Percentiles rank a stretch among this genome's conserved stretches.
Conservation (phyloP, 176 grass and related monocot species). For the Calamus simplicifolius region DNA sequence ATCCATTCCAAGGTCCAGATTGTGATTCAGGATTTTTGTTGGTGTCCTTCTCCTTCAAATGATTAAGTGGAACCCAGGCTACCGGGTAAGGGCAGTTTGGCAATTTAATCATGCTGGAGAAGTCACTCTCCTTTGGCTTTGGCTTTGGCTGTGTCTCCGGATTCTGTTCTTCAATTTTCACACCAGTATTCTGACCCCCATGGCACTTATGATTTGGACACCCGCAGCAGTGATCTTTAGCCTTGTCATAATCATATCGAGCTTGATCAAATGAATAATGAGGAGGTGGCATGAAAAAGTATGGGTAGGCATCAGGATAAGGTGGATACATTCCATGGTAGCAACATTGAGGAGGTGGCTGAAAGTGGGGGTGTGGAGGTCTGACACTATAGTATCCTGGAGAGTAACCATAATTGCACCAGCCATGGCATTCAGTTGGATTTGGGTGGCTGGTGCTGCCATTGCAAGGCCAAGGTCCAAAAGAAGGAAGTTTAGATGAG, state of each 20-base stretch:
- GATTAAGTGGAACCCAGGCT: slow-evolving; percentile 26
- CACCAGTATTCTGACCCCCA: slow-evolving; percentile 24
- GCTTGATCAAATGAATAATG: slow-evolving; percentile 33
- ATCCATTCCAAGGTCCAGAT: slow-evolving; percentile 24
- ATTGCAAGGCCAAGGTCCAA: slow-evolving; percentile 34
- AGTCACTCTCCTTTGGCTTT: slow-evolving; percentile 18
- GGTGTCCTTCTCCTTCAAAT: slow-evolving; percentile 14
- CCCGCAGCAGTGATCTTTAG: slow-evolving; percentile 46
- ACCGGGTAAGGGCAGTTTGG: slow-evolving; percentile 36
- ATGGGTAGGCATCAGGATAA: slow-evolving; percentile 28
- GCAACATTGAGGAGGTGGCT: slow-evolving; percentile 35
- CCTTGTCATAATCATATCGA: slow-evolving; percentile 25
- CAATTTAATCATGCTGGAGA: slow-evolving; percentile 13
- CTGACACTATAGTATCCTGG: slow-evolving; percentile 48
- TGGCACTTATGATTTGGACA: slow-evolving; percentile 59
- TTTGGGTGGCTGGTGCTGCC: slow-evolving; percentile 17
- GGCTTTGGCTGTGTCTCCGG: slow-evolving; percentile 26
- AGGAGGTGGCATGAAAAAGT: slow-evolving; percentile 25
- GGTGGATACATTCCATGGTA: slow-evolving; percentile 28
- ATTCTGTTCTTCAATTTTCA: slow-evolving; percentile 63
- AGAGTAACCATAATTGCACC: slow-evolving; percentile 33
- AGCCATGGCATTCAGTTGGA: slow-evolving; percentile 22
- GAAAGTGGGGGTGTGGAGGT: slow-evolving; percentile 34
- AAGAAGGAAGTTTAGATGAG: slow-evolving; percentile 23
- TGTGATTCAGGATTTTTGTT: slow-evolving; percentile 10